Evolutionary conservation across 345 rosid genomes (phyloP).

Genomic region (Dovyalis caffra): DNA sequence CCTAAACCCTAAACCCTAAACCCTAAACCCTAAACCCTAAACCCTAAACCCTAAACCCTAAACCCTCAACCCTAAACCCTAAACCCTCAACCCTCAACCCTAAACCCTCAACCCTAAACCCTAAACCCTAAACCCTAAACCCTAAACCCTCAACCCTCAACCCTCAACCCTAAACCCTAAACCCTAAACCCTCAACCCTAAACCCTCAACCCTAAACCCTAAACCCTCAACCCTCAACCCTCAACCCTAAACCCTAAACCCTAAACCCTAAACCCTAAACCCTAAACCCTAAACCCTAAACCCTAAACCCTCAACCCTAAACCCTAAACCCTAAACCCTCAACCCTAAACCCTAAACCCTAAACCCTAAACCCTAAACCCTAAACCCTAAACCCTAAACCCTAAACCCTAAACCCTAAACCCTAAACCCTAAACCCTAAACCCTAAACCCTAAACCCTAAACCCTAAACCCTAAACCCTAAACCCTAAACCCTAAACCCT

Average conservation of each 20-base stretch:
- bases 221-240: slow-evolving; percentile 24
- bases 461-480: slow-evolving; percentile 22
- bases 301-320: slow-evolving; percentile 14
- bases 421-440: slow-evolving; percentile 25
- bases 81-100: slow-evolving; percentile 32
- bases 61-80: slow-evolving; percentile 33
- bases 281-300: slow-evolving; percentile 19
- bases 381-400: slow-evolving; percentile 25
- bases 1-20: slow-evolving; percentile 17
- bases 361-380: slow-evolving; percentile 23
- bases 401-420: slow-evolving; percentile 28
- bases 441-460: slow-evolving; percentile 29
- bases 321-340: slow-evolving; percentile 27
- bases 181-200: slow-evolving; percentile 24
- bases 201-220: slow-evolving; percentile 25
- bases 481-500: slow-evolving; percentile 17
- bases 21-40: slow-evolving; percentile 28
- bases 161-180: slow-evolving; percentile 21
- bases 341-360: slow-evolving; percentile 26
- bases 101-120: slow-evolving; percentile 20
- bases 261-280: slow-evolving; percentile 21
- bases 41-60: slow-evolving; percentile 27
- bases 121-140: slow-evolving; percentile 30
- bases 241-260: slow-evolving; percentile 17
- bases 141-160: slow-evolving; percentile 29